A percentile compares a stretch with the other conserved stretches of the same genome.
Evolutionary conservation across 2,329 filamentous ascomycete species (phyloP).

Genomic region (Fusarium secorum): DNA sequence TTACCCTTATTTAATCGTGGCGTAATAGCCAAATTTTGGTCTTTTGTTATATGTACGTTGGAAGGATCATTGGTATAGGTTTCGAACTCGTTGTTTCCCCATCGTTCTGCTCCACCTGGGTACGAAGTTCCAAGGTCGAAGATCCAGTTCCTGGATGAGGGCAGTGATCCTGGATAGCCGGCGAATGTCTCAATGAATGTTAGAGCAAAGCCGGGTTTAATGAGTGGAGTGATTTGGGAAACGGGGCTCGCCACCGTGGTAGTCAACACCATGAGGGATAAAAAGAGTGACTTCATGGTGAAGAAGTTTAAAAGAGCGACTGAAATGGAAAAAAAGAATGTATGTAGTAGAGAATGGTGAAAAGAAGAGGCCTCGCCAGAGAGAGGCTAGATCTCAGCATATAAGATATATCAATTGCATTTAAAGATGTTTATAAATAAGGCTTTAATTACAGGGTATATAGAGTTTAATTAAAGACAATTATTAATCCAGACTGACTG

Average conservation of each 20-base stretch:
- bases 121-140: neutral
- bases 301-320: neutral
- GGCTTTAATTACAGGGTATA: too few relatives aligned
- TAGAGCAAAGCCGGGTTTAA: neutral
- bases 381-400: too few relatives aligned
- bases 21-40: neutral
- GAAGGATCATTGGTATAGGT: neutral
- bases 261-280: neutral
- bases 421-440: neutral
- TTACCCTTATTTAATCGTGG: neutral
- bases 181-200: neutral
- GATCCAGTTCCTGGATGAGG: neutral
- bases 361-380: rapidly evolving
- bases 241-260: neutral
- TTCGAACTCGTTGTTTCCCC: neutral
- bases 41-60: neutral
- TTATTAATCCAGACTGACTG: too few relatives aligned
- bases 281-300: neutral
- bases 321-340: neutral
- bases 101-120: neutral
- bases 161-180: neutral
- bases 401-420: neutral
- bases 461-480: neutral
- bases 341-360: rapidly evolving
- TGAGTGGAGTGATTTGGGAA: neutral